Evolutionary conservation across 1,284 basidiomycete species (phyloP), one percentile per base, ranked within the genome.

Genomic region (Fomitopsis schrenkii): DNA sequence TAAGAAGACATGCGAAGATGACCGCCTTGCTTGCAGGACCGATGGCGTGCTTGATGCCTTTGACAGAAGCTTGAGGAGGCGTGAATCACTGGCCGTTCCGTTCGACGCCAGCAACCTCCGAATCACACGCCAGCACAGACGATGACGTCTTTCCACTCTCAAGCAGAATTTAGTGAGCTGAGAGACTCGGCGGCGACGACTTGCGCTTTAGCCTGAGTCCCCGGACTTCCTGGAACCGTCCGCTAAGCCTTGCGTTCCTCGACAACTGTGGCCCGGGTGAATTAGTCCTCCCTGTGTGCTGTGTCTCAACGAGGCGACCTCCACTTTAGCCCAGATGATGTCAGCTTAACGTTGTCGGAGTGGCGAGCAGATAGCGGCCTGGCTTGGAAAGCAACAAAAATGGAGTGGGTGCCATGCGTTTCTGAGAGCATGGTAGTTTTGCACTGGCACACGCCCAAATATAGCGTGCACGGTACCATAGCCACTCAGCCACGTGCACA

Each of bases 71-170:
- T 53, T 84, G 75, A 6, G 72, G 66, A 28, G 67, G 36, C 74
- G 74, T 3, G 72, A 67, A 45, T 73, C 68, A 35, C 64, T 69
- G 74, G 17, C 72, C 72, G 15, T 77, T 67, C 26, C 77, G 75
- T 55, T 85, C 79, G 5, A 87, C 79, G 0, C 88, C 88, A 10
- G 92, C 89, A 5, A 93, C 77, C 15, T 86, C 83, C 69, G n/a
- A n/a, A 96, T 80, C 17, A 97, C 0, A 95, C 91, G 6, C 95
- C 95, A 7, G 95, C 94, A 58, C 87, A 84, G 59, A 97, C 85
- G 52, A 95, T 79, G 3, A 97, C 67, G 14, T 94, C 92, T 4
- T 76, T 78, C 90, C 93, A 94, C 62, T 80, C 94, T 95, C 59
- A 58, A 6, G 33, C 30, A 53, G 15, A 8, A 35, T 36, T 33